Conservation (phyloP, 371 early-diverging fungal species). For the Syncephalastrum racemosum region DNA sequence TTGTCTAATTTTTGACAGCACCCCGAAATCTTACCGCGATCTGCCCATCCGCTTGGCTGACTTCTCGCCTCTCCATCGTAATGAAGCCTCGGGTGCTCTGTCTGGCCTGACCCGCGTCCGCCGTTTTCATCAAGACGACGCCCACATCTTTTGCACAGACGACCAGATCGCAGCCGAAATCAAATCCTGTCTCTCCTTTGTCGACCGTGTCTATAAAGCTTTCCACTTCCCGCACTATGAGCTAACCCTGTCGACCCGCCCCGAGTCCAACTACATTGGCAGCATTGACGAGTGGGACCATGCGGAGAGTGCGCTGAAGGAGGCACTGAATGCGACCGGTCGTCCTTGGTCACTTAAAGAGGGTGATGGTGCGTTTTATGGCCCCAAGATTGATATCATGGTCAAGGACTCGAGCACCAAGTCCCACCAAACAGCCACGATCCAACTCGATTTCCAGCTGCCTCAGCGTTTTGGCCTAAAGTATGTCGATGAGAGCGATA, state of each 20-base stretch:
- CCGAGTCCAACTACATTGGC: slow-evolving; percentile 92
- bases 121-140: slow-evolving; percentile 98
- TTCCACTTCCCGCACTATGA: slow-evolving; percentile 84
- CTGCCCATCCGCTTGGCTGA: slow-evolving; percentile 93
- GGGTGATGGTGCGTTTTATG: slow-evolving; percentile 99
- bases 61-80: slow-evolving; percentile 94
- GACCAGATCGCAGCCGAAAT: slow-evolving; percentile 84
- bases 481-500: slow-evolving; percentile 63
- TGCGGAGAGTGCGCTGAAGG: slow-evolving; percentile 85
- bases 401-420: slow-evolving; percentile 94
- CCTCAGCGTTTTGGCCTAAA: slow-evolving; percentile 88
- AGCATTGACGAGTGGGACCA: slow-evolving; percentile 88
- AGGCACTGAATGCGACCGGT: slow-evolving; percentile 80
- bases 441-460: slow-evolving; percentile 97
- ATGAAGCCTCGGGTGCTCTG: slow-evolving; percentile 93
- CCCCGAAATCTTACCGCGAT: slow-evolving; percentile 86
- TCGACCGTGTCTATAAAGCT: slow-evolving; percentile 85
- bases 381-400: slow-evolving; percentile 99
- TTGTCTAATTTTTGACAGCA: slow-evolving; percentile 87
- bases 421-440: slow-evolving; percentile 97
- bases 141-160: slow-evolving; percentile 91
- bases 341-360: slow-evolving; percentile 89
- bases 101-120: slow-evolving; percentile 94
- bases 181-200: slow-evolving; percentile 77
- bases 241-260: slow-evolving; percentile 94